phyloP scores from a whole-genome alignment of 2,329 filamentous ascomycete genomes.

The Diaporthe vexans region DNA sequence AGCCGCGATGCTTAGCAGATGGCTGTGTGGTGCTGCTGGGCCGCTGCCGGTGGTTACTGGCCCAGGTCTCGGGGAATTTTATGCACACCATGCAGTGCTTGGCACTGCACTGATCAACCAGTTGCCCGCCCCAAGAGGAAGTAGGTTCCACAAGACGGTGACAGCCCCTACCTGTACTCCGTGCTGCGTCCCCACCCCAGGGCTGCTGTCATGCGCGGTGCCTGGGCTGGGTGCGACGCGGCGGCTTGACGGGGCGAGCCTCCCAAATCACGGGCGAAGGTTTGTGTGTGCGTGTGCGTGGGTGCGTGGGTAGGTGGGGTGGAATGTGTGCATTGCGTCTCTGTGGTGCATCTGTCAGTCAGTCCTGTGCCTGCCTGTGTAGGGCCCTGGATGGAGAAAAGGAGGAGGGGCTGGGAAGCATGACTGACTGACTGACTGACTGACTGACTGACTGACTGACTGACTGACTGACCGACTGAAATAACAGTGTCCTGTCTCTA shows the following conservation, averaged over 20 bases:
- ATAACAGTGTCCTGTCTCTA: background rate
- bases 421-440: background rate
- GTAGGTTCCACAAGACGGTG: conserved; percentile 27
- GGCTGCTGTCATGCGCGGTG: conserved; percentile 32
- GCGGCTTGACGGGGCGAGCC: conserved; percentile 24
- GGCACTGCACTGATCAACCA: conserved; percentile 38
- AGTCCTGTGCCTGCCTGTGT: background rate
- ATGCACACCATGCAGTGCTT: conserved; percentile 38
- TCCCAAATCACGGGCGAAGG: background rate
- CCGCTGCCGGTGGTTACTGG: conserved; percentile 32
- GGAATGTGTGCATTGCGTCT: background rate
- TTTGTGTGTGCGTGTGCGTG: background rate
- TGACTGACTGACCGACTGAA: background rate
- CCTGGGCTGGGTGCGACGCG: conserved; percentile 27
- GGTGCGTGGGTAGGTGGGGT: background rate
- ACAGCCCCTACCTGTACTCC: conserved; percentile 25
- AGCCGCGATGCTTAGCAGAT: conserved; percentile 32
- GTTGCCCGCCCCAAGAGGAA: conserved; percentile 28
- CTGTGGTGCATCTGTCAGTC: background rate
- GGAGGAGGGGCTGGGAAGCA: background rate
- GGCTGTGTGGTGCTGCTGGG: conserved; percentile 13
- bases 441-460: background rate
- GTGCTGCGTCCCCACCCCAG: conserved; percentile 17
- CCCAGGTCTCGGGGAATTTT: conserved; percentile 39
- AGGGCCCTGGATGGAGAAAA: background rate